Evolutionary conservation across 331 rosid genomes (phyloP).

Genomic region (Quercus tomentella): DNA sequence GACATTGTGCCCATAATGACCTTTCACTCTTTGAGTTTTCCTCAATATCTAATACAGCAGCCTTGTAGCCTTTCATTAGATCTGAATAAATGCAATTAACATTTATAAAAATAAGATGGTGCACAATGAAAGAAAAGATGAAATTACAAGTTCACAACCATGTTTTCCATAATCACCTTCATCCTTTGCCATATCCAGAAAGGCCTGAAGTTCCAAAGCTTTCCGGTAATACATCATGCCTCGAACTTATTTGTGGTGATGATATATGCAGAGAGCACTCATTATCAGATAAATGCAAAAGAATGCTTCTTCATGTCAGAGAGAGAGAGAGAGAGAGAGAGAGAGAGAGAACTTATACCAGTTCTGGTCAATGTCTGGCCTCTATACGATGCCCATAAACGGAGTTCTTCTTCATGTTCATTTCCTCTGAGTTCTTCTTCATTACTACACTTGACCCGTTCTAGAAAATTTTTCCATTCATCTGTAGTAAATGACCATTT

Average conservation of each 20-base stretch:
- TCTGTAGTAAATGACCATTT: conserved; percentile 45
- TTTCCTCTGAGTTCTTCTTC: conserved; percentile 55
- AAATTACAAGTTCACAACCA: background rate
- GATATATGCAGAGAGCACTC: conserved; percentile 11
- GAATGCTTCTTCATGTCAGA: background rate
- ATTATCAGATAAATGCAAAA: conserved; percentile 7
- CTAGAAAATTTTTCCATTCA: conserved; percentile 86
- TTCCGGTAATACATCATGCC: conserved; percentile 98
- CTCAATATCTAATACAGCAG: conserved; percentile 63
- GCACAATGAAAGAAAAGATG: background rate
- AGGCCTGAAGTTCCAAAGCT: conserved; percentile 97
- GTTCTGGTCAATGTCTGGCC: conserved; percentile 98
- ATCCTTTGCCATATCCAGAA: conserved; percentile 90
- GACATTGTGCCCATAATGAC: conserved; percentile 76
- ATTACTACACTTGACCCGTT: conserved; percentile 42
- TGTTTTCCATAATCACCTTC: conserved; percentile 48
- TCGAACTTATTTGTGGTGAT: conserved; percentile 48
- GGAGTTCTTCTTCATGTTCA: conserved; percentile 64
- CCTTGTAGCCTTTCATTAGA: conserved; percentile 86
- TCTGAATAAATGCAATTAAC: conserved; percentile 38
- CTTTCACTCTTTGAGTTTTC: conserved; percentile 47
- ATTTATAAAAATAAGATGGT: conserved; percentile 7
- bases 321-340: background rate
- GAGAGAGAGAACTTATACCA: conserved; percentile 39
- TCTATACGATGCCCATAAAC: conserved; percentile 94